Evolutionary conservation across 306 rosid genomes (phyloP).

Genomic region (Castanea crenata): DNA sequence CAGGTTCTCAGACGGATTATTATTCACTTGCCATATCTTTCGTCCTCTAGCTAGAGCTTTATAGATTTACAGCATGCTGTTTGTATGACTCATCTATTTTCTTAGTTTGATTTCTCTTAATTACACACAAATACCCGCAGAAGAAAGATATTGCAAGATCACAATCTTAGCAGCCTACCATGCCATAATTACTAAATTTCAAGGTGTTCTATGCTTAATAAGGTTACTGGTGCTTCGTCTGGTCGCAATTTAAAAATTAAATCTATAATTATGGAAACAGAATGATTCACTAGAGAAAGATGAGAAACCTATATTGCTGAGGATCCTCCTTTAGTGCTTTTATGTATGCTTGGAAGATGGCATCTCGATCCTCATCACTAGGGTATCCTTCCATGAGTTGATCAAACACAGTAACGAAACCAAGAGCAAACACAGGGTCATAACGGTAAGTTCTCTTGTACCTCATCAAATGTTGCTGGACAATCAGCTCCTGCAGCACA

Average conservation of each 20-base stretch:
- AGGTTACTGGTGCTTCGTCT: background rate
- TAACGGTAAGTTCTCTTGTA: constrained; percentile 83
- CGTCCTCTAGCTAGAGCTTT: background rate
- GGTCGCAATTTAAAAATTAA: background rate
- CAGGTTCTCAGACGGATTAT: constrained; percentile 4
- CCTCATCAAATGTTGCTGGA: constrained; percentile 91
- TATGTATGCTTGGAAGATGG: constrained; percentile 84
- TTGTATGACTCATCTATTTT: background rate
- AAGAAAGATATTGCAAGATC: background rate
- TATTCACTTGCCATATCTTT: constrained; percentile 12
- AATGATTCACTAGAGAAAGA: background rate
- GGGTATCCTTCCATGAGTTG: constrained; percentile 99
- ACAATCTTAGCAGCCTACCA: constrained; percentile 10
- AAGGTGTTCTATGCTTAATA: background rate
- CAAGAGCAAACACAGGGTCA: constrained; percentile 92
- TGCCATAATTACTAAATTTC: background rate
- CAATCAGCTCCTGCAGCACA: constrained; percentile 92
- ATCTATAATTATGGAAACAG: background rate
- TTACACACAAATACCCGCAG: background rate
- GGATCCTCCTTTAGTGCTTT: constrained; percentile 87
- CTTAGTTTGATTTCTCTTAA: background rate
- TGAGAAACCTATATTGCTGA: constrained; percentile 68
- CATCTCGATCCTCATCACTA: constrained; percentile 79
- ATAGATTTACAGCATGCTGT: background rate
- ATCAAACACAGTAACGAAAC: constrained; percentile 88